Evolutionary conservation across 2,329 filamentous ascomycete genomes (phyloP), one percentile per base, ranked within the genome.

Genomic region (Dryadomyces quercivorus): DNA sequence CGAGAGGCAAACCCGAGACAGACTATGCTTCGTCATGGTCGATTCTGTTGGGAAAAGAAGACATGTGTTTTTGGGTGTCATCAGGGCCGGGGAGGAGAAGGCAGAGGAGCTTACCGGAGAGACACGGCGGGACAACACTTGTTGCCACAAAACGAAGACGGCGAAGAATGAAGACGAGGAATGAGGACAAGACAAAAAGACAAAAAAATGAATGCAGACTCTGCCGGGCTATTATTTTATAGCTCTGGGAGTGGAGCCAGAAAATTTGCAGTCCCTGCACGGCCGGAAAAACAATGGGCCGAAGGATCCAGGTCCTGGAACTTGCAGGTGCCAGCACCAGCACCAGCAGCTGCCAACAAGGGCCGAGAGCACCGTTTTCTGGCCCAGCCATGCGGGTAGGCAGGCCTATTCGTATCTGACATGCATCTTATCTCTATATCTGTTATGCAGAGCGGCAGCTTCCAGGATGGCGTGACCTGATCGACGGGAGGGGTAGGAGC

Each of bases 41-140:
- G 86, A 88, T 78, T 91, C 85, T 74, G 85, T 77, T 83, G 79
- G 84, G 84, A 86, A 89, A 90, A 88, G 86, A 90, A 90, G 86
- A 85, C 76, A 75, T 70, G 75, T 76, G 72, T 73, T 66, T 70
- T 68, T 67, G 69, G 72, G 75, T 87, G 80, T 90, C 86, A 90
- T 89, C 85, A 83, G 78, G 63, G 73, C 57, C 72, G 70, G 68
- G 50, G 53, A 42, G 55, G 55, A 52, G 52, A 51, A 50, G 55
- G 44, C n/a, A 49, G 47, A 53, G 44, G 34, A 15, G 57, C 51
- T 36, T 51, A 36, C 40, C 43, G 51, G 12, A 9, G 50, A 52
- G 22, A 47, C 15, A 16, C 1, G 15, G 15, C n/a, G 22, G 13
- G 21, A 8, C 18, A 22, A 9, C 43, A 20, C 13, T 45, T n/a